A percentile compares a stretch with the other conserved stretches of the same genome.
phyloP scores from a whole-genome alignment of 768 basidiomycete genomes.

The Phanerochaete sordida region DNA sequence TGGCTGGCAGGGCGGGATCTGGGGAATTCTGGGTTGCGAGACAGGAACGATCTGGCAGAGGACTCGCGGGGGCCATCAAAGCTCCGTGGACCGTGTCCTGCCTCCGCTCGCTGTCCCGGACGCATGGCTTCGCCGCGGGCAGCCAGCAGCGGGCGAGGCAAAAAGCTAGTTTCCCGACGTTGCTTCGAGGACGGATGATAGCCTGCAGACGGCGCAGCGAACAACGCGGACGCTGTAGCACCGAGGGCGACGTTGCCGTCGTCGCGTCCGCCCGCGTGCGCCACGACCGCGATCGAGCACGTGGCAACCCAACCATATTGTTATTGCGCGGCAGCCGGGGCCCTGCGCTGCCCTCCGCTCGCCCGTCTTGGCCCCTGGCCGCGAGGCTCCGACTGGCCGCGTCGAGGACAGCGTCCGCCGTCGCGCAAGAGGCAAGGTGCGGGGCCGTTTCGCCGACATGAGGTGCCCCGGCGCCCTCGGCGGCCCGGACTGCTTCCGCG shows the following conservation, averaged over 20 bases:
- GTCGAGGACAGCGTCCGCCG: too few species aligned
- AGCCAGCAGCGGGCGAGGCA: background rate
- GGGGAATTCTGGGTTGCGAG: constrained; percentile 9
- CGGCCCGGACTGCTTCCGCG: background rate
- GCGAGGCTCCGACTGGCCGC: too few species aligned
- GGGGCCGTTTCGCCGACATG: background rate
- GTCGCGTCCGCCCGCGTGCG: too few species aligned
- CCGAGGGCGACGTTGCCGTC: too few species aligned
- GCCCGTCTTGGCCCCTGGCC: too few species aligned
- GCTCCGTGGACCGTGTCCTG: background rate
- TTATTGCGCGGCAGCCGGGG: too few species aligned
- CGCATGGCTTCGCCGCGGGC: background rate
- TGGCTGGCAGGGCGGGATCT: constrained; percentile 3
- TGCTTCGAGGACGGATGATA: background rate
- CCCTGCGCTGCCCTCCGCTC: too few species aligned
- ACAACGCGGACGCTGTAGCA: too few species aligned
- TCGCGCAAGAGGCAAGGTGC: background rate
- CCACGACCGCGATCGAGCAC: background rate
- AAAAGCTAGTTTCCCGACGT: constrained; percentile 1
- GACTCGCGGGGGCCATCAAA: background rate
- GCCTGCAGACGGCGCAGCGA: background rate
- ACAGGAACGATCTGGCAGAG: constrained; percentile 1
- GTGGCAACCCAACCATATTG: too few species aligned
- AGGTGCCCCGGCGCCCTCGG: too few species aligned
- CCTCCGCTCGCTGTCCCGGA: background rate